Base-by-base conservation (phyloP, 208 protist genomes). In the Leishmania amazonensis region DNA sequence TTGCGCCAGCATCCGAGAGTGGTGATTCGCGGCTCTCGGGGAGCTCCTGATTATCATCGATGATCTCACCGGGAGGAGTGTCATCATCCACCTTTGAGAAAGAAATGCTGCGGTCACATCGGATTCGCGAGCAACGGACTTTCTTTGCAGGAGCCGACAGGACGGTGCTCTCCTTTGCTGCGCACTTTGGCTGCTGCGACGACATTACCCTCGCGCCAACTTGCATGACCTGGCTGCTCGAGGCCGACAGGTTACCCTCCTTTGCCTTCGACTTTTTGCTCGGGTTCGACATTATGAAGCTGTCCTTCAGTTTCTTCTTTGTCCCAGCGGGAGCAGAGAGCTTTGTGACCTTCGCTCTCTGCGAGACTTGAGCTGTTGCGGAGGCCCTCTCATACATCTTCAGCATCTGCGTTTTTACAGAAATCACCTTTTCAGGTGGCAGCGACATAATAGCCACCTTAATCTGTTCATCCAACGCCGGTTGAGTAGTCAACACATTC, bases 361-460 rank as follows among this genome's bases (percentile, higher is more conserved):
- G 64, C 31, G 78, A 58, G 19, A 72, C 58, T 15, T 68, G 54
- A 1, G 54, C 58, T 31, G 28, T 51, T 2, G 53, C 38, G 19
- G 60, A 8, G 1, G 81, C 75, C 85, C 74, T 84, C 31, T 81
- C 65, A 51, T 51, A 80, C 76, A 70, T 76, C 74, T 73, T 81
- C 24, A 83, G 62, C 62, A 86, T 86, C 35, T 83, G 83, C 9
- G 75, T 80, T 53, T 83, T 87, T n/a, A 87, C 79, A 45, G 79
- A 79, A 4, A 81, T 80, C n/a, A 53, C 79, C 68, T 83, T 87
- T 77, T 83, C 78, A n/a, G 64, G 31, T 3, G 90, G 87, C 76
- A 93, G 57, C 11, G 54, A 83, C 77, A 89, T 68, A 24, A 93
- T 72, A 35, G 85, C 87, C 17, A 80, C 87, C 58, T 90, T 90